Evolutionary conservation across 805 yeast genomes (phyloP).

Genomic region (Suhomyces sp.): DNA sequence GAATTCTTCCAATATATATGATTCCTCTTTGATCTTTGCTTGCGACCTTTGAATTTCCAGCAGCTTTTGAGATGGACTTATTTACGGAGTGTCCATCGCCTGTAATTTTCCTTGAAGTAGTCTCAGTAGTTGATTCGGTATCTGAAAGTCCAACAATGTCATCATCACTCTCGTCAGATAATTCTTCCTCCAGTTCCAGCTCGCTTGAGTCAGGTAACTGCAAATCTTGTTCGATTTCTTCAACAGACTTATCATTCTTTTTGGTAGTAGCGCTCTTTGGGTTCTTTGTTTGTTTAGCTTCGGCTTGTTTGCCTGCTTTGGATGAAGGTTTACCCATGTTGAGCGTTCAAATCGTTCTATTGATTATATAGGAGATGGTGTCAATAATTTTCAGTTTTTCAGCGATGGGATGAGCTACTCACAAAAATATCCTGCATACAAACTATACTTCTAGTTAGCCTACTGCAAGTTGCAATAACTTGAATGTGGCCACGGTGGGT

Average conservation of each 20-base stretch:
- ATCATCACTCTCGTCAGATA: slow-evolving; percentile 21
- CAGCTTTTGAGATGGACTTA: slow-evolving; percentile 8
- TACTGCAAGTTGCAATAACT: slow-evolving; percentile 33
- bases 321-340: not conserved
- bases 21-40: slow-evolving; percentile 51
- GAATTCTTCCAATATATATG: slow-evolving; percentile 86
- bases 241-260: slow-evolving; percentile 19
- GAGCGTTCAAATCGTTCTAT: not conserved
- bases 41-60: slow-evolving; percentile 19
- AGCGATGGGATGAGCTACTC: slow-evolving; percentile 7
- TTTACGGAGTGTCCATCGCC: slow-evolving; percentile 21
- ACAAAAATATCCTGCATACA: slow-evolving; percentile 2
- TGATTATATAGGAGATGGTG: not conserved
- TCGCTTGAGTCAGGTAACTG: slow-evolving; percentile 14
- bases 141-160: slow-evolving; percentile 24
- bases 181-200: slow-evolving; percentile 12
- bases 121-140: slow-evolving; percentile 24
- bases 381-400: not conserved
- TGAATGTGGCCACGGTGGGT: slow-evolving; percentile 62
- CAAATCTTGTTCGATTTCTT: slow-evolving; percentile 21
- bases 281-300: slow-evolving; percentile 2
- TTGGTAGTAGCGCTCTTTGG: slow-evolving; percentile 14
- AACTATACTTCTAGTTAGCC: not conserved
- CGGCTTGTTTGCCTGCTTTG: not conserved
- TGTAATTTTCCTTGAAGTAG: slow-evolving; percentile 20